phyloP scores from a whole-genome alignment of 1,139 yeast genomes.

The Geotrichum restrictum region DNA sequence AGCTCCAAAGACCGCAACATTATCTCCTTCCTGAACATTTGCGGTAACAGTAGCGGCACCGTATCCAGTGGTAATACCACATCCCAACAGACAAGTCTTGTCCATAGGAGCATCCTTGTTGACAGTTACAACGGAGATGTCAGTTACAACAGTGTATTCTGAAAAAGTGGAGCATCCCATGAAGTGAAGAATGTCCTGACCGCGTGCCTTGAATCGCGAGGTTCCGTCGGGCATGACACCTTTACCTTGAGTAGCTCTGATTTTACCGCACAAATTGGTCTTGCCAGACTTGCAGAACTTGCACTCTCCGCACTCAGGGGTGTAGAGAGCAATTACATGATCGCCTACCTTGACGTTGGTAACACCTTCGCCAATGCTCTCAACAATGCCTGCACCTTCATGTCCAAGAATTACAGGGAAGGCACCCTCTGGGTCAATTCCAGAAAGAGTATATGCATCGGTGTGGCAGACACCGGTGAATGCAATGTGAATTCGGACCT shows the following conservation, averaged over 20 bases:
- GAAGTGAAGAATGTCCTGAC: conserved; percentile 79
- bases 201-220: conserved; percentile 65
- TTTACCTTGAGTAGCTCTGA: conserved; percentile 86
- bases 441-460: conserved; percentile 93
- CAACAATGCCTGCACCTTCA: conserved; percentile 96
- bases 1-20: conserved; percentile 94
- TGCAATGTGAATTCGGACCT: conserved; percentile 83
- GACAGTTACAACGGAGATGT: conserved; percentile 93
- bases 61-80: conserved; percentile 97
- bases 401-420: conserved; percentile 87
- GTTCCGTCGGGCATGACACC: conserved; percentile 98
- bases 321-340: conserved; percentile 84
- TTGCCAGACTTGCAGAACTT: conserved; percentile 93
- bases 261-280: conserved; percentile 89
- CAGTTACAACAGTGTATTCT: conserved; percentile 96
- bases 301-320: conserved; percentile 94
- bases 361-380: conserved; percentile 88
- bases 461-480: conserved; percentile 98
- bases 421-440: conserved; percentile 93
- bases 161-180: conserved; percentile 98
- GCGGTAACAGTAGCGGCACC: conserved; percentile 98
- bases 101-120: conserved; percentile 79
- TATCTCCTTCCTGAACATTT: conserved; percentile 85
- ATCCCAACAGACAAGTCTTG: conserved; percentile 87
- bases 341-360: conserved; percentile 84